Percentiles rank a stretch among this genome's conserved stretches.
Evolutionary conservation across 345 rosid genomes (phyloP).

Genomic region (Linum trigynum): DNA sequence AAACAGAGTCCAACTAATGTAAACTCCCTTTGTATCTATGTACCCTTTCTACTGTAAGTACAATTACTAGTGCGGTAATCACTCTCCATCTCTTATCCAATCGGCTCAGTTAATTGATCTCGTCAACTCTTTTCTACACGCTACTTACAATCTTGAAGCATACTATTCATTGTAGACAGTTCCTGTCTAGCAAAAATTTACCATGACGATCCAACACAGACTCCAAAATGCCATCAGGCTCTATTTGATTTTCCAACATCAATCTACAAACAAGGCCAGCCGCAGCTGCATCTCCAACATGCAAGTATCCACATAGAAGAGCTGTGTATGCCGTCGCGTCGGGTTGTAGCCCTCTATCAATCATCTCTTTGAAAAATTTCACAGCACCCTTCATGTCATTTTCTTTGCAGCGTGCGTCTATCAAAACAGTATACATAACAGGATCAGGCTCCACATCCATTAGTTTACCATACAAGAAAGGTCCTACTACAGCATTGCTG

Average conservation of each 20-base stretch:
- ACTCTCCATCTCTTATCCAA: no score
- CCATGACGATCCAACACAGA: conserved; percentile 14
- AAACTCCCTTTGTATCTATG: not conserved
- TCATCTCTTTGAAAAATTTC: conserved; percentile 35
- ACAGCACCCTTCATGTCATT: conserved; percentile 34
- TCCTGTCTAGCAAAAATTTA: conserved; percentile 21
- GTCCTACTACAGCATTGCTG: conserved; percentile 1
- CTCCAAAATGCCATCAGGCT: conserved; percentile 15
- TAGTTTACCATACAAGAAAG: conserved; percentile 34
- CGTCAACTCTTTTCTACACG: no score
- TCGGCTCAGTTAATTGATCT: no score
- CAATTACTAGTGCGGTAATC: no score
- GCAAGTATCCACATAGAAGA: conserved; percentile 39
- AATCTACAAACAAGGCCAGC: conserved; percentile 32
- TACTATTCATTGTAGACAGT: conserved; percentile 1
- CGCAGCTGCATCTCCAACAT: conserved; percentile 31
- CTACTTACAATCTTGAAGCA: not conserved
- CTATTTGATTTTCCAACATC: conserved; percentile 30
- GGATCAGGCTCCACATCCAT: conserved; percentile 38
- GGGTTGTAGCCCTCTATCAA: conserved; percentile 47
- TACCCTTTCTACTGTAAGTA: no score
- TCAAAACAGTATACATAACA: conserved; percentile 51
- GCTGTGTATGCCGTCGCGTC: conserved; percentile 46
- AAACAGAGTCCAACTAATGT: not conserved
- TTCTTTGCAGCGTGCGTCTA: conserved; percentile 43